These are phyloP conservation scores for Colletotrichum aenigma DNA, from an alignment of 2,329 filamentous ascomycete genomes.

Conservation along the genomic window DNA sequence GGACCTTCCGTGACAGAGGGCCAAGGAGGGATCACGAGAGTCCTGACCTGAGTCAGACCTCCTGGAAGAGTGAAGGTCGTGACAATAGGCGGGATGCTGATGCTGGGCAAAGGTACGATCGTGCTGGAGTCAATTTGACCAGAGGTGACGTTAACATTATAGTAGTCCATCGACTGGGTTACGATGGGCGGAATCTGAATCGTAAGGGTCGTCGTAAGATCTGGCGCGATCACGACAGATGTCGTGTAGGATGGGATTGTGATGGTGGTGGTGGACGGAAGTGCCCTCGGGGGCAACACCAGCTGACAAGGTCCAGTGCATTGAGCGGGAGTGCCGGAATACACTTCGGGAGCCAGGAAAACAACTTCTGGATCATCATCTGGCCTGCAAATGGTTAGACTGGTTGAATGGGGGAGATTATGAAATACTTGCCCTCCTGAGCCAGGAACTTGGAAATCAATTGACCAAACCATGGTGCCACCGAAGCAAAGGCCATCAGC, in stretches of 20 bases:
- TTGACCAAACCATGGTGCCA: constrained; percentile 35
- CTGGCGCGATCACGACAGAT: neutral
- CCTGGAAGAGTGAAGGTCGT: neutral
- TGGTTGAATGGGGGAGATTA: fast-evolving
- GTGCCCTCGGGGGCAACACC: neutral
- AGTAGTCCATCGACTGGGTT: neutral
- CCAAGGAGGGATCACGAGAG: neutral
- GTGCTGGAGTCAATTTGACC: neutral
- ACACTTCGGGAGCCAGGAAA: neutral
- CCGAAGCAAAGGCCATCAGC: constrained; percentile 32
- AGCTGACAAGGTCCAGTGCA: neutral
- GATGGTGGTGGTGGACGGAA: neutral
- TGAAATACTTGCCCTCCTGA: neutral
- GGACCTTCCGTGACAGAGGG: neutral
- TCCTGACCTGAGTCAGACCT: neutral
- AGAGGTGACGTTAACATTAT: neutral
- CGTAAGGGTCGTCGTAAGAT: neutral
- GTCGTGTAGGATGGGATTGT: neutral
- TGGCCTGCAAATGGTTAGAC: neutral
- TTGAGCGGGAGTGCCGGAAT: neutral
- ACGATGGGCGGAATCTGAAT: neutral
- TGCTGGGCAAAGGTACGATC: neutral
- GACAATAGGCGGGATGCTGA: neutral
- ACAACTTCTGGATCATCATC: neutral
- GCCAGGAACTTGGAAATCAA: constrained; percentile 24